Evolutionary conservation across 2,329 filamentous ascomycete genomes (phyloP).

Genomic region (Bipolaris victoriae): DNA sequence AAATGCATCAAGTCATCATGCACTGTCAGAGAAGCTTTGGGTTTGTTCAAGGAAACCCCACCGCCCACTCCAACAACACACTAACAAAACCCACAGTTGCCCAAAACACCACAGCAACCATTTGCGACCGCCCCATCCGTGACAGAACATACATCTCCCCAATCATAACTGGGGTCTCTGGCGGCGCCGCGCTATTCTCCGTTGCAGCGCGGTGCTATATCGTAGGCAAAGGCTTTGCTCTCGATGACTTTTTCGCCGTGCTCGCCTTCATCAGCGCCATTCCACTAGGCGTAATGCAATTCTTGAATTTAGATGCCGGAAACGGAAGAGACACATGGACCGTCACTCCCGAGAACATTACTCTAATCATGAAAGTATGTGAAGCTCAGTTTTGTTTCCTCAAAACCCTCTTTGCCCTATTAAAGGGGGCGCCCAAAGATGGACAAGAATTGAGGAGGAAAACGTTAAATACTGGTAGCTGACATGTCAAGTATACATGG

Average conservation of each 20-base stretch:
- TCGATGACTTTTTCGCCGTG: slow-evolving; percentile 21
- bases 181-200: slow-evolving; percentile 31
- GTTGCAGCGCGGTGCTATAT: slow-evolving; percentile 33
- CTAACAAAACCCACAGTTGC: slow-evolving; percentile 28
- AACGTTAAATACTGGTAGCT: neutral
- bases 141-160: slow-evolving; percentile 43
- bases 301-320: slow-evolving; percentile 35
- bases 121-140: slow-evolving; percentile 44
- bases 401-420: too few species aligned
- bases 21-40: slow-evolving; percentile 16
- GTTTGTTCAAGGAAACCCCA: slow-evolving; percentile 4
- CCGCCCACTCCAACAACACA: neutral
- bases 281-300: slow-evolving; percentile 21
- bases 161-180: slow-evolving; percentile 28
- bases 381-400: too few species aligned
- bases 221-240: slow-evolving; percentile 11
- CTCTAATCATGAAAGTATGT: slow-evolving; percentile 6
- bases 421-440: too few species aligned
- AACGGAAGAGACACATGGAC: slow-evolving; percentile 61
- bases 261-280: slow-evolving; percentile 15
- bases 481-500: slow-evolving; percentile 16
- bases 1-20: slow-evolving; percentile 17
- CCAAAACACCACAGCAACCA: slow-evolving; percentile 46
- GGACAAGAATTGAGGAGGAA: too few species aligned
- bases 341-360: slow-evolving; percentile 39